Conservation (phyloP, 352 stramenopile genomes). For the Pythium biforme region DNA sequence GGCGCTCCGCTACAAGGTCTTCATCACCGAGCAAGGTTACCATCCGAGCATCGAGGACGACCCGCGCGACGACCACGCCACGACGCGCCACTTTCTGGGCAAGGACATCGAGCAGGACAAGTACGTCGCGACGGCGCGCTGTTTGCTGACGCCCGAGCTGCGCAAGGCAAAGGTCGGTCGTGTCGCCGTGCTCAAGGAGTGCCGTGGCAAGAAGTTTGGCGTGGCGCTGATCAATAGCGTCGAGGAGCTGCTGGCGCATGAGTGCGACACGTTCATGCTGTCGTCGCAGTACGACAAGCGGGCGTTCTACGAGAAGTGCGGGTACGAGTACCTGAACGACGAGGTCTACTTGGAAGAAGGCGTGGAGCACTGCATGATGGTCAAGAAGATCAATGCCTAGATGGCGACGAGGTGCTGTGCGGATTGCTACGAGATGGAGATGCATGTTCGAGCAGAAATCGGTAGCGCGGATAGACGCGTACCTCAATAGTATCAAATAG, state of each 20-base stretch:
- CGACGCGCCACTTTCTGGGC: conserved; percentile 56
- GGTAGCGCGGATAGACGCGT: no score
- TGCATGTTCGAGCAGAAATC: no score
- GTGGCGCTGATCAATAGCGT: conserved; percentile 39
- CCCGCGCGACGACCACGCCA: conserved; percentile 38
- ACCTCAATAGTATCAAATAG: no score
- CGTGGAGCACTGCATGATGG: conserved; percentile 45
- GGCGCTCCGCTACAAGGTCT: conserved; percentile 46
- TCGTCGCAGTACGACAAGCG: conserved; percentile 53
- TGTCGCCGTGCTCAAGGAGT: conserved; percentile 55
- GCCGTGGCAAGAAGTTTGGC: conserved; percentile 54
- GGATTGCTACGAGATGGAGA: neutral
- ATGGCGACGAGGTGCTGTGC: no score
- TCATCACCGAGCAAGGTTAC: conserved; percentile 54
- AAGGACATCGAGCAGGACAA: conserved; percentile 50
- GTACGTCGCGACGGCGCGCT: conserved; percentile 49
- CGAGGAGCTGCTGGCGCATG: conserved; percentile 31
- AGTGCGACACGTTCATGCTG: conserved; percentile 41
- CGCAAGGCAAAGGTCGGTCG: conserved; percentile 54
- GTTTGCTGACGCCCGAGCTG: conserved; percentile 31
- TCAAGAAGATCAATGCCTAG: conserved; percentile 11
- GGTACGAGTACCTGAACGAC: conserved; percentile 47
- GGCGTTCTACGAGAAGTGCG: conserved; percentile 69
- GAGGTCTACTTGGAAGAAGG: conserved; percentile 59
- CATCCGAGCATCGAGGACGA: conserved; percentile 42